Evolutionary conservation across 208 protist genomes (phyloP), one percentile per base, ranked within the genome.

Genomic region (Leishmania tropica): DNA sequence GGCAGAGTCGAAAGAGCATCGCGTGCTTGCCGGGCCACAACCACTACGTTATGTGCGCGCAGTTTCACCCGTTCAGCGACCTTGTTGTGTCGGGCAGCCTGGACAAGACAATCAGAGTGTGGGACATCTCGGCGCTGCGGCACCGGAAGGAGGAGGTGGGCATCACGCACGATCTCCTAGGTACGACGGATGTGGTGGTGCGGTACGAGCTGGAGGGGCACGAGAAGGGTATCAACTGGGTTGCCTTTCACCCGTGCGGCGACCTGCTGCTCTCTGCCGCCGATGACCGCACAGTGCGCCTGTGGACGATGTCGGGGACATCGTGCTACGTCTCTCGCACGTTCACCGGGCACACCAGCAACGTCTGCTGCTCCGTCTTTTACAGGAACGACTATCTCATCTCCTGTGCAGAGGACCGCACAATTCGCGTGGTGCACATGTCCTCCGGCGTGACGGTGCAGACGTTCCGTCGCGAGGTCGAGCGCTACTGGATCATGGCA

Each of bases 21-120:
- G 91, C 93, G 11, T 96, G 97, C 31, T 90, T 99, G 56, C 98
- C 99, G 28, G 99, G 98, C 24, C 96, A 99, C 85, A 95, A 94
- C 65, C 99, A 99, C 90, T 99, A 99, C 89, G 99, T 99, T 31
- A 99, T 99, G 99, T 99, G 95, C 83, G 99, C 99, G 24, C 83
- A 90, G 58, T 99, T 99, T 84, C 98, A 99, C 90, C 98, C 98
- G 21, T 92, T 83, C 68, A 93, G 96, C 31, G 97, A 99, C 81
- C 88, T 99, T 11, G 86, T 99, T 17, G 96, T 99, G 11, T 99
- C 98, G 0, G 99, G 98, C 24, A 99, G 99, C 72, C 94, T 99
- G 19, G 99, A 99, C 92, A 95, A 99, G 86, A 99, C 99, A 31
- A 96, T 99, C 56, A 95, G 99, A 21, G 94, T 99, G n/a, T 99